Base-by-base conservation (phyloP, 306 rosid genomes). In the Dryas drummondii region DNA sequence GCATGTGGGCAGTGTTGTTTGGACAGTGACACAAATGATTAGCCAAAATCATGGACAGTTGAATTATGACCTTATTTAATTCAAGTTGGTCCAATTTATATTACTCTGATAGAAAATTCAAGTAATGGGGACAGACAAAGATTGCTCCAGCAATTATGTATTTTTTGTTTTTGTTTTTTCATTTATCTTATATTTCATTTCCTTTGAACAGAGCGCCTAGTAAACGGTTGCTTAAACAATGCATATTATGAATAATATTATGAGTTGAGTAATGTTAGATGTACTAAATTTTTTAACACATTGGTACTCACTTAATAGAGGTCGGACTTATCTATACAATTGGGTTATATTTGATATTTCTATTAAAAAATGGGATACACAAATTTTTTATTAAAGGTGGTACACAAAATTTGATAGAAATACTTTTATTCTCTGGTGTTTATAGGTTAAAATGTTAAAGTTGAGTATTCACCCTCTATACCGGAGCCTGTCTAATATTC, bases 1-100 rank as follows among this genome's bases (percentile, higher is more conserved):
- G 84, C 72, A 70, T 71, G 69, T 57, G 75, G 70, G 32, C 49
- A 46, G 54, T 13, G 72, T 6, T 66, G 44, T 61, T 63, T 73
- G 76, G 80, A 78, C 22, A 14, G 56, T 32, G 83, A 59, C 76
- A 37, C 79, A 62, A 37, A 71, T 45, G 54, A 14, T 22, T 7
- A 17, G 10, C 15, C 16, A 1, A 13, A 26, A 72, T 14, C 5
- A 32, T 47, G 5, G 76, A 72, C 76, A 47, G 37, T 72, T 47
- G 48, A 27, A n/a, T 4, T 71, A 49, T 8, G 27, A n/a, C 66
- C 45, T 52, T 67, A 19, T 66, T 72, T 44, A 72, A 27, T 47
- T 26, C 41, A 68, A 79, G 70, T 52, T 68, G 57, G 26, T 70
- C 13, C 37, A 32, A 32, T 32, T 32, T 70, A 46, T 71, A 51